phyloP scores from a whole-genome alignment of 371 early-diverging fungal species.

The Agmasoma carcini region DNA sequence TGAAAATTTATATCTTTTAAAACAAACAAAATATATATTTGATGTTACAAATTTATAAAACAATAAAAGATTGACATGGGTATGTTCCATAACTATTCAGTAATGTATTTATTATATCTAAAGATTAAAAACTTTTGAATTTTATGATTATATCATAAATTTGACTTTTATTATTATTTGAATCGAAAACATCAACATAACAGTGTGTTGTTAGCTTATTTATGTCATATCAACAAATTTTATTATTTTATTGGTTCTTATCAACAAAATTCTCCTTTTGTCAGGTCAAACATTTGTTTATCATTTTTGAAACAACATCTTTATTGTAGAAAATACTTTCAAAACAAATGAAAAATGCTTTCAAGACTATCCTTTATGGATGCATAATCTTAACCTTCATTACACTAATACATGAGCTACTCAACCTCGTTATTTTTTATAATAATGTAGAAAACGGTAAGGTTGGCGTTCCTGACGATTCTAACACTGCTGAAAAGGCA shows the following conservation, averaged over 20 bases:
- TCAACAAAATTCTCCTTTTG: not conserved
- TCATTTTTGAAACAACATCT: not conserved
- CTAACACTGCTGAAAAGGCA: conserved; percentile 20
- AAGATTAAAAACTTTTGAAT: too few species aligned
- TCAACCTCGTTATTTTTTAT: conserved; percentile 1
- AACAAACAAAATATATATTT: not conserved
- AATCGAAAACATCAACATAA: not conserved
- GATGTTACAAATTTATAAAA: too few species aligned
- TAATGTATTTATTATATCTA: too few species aligned
- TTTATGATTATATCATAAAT: not conserved
- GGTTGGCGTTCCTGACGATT: conserved; percentile 11
- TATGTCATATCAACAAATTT: not conserved
- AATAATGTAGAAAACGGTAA: conserved; percentile 10
- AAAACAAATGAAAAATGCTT: conserved; percentile 20
- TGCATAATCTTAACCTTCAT: conserved; percentile 21
- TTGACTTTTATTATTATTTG: not conserved
- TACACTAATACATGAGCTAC: conserved; percentile 7
- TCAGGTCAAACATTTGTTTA: conserved; percentile 3
- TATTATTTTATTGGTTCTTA: not conserved
- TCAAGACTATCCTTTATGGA: conserved; percentile 1
- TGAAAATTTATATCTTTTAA: not conserved
- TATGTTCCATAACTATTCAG: too few species aligned
- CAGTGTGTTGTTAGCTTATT: not conserved
- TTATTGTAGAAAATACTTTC: not conserved
- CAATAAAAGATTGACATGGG: too few species aligned